Evolutionary conservation across 495 filamentous ascomycete species (phyloP).

Genomic region (Cercophora samala): DNA sequence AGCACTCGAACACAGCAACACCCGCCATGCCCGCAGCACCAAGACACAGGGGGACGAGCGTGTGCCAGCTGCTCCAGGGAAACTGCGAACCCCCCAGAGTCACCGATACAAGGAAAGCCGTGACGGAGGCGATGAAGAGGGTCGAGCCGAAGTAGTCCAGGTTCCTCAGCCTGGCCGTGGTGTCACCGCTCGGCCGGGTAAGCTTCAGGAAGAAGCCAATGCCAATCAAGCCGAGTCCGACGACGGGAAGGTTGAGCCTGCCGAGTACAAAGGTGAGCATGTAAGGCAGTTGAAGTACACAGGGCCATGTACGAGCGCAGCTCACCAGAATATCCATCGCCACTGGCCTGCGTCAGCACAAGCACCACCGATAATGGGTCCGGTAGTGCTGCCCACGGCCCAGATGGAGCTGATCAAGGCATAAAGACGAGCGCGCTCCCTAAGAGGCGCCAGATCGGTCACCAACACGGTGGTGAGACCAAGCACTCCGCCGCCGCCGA

Average conservation of each 20-base stretch:
- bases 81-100: constrained; percentile 25
- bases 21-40: constrained; percentile 33
- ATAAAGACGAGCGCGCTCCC: constrained; percentile 40
- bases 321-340: constrained; percentile 47
- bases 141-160: background rate
- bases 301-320: constrained; percentile 31
- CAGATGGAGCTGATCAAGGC: constrained; percentile 38
- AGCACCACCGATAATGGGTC: constrained; percentile 36
- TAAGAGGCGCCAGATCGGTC: constrained; percentile 50
- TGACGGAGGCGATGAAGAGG: background rate
- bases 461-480: constrained; percentile 71
- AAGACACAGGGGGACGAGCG: constrained; percentile 33
- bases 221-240: background rate
- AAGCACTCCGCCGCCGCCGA: constrained; percentile 70
- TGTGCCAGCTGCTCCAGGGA: constrained; percentile 41
- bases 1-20: constrained; percentile 36
- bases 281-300: background rate
- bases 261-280: background rate
- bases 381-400: constrained; percentile 35
- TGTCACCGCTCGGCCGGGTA: background rate
- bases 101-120: background rate
- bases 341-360: constrained; percentile 37
- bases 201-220: background rate
- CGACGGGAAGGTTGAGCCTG: background rate
- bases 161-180: background rate